phyloP scores from a whole-genome alignment of 1,284 basidiomycete species.

The Malassezia arunalokei region DNA sequence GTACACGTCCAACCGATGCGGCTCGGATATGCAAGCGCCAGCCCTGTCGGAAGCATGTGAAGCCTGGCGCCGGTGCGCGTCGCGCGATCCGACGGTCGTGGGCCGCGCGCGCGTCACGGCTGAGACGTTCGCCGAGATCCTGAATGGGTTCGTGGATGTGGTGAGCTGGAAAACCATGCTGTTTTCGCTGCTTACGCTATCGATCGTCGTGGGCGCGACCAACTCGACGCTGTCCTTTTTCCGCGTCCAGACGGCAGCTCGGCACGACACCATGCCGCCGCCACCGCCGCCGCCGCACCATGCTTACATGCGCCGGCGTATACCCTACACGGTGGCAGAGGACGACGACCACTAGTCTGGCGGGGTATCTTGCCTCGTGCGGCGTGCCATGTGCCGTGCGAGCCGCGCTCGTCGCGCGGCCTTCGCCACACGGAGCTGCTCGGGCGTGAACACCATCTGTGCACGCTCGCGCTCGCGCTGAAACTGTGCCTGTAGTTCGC shows the following conservation, averaged over 20 bases:
- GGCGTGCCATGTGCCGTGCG: neutral
- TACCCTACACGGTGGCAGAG: neutral
- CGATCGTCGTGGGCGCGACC: conserved; percentile 37
- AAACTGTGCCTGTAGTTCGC: conserved; percentile 16
- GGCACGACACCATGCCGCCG: neutral
- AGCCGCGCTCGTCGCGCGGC: conserved; percentile 19
- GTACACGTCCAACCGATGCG: conserved; percentile 32
- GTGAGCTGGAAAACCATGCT: conserved; percentile 88
- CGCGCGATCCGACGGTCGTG: conserved; percentile 75
- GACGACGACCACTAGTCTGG: neutral
- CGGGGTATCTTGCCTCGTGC: neutral
- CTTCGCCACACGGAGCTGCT: conserved; percentile 27
- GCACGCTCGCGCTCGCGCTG: conserved; percentile 21
- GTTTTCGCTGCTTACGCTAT: conserved; percentile 33
- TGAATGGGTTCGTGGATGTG: conserved; percentile 89
- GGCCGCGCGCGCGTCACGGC: conserved; percentile 80
- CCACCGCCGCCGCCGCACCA: neutral
- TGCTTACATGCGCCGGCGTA: neutral
- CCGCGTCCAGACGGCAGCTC: conserved; percentile 5
- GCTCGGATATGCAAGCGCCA: conserved; percentile 32
- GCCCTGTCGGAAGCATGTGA: conserved; percentile 33
- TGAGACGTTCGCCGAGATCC: conserved; percentile 85
- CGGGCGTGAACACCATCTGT: conserved; percentile 22
- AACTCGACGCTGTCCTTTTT: conserved; percentile 40
- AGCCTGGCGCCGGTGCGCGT: conserved; percentile 87